phyloP scores from a whole-genome alignment of 768 basidiomycete genomes.

The Pleurotus sapidus region DNA sequence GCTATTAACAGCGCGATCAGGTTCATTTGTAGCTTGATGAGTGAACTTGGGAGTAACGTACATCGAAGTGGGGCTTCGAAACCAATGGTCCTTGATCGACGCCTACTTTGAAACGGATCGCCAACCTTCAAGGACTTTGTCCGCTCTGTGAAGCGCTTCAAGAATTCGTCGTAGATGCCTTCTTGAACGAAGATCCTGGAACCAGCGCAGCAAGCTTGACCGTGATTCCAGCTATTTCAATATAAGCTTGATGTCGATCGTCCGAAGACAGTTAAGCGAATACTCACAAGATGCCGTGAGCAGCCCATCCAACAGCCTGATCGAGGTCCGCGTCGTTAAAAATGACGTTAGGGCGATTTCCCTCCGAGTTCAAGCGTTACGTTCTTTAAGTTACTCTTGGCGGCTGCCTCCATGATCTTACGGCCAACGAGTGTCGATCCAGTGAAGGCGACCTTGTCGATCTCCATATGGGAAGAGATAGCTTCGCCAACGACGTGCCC shows the following conservation, averaged over 20 bases:
- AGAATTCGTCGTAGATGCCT: constrained; percentile 76
- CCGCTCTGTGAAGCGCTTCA: constrained; percentile 54
- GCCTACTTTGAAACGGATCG: constrained; percentile 63
- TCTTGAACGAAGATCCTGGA: constrained; percentile 83
- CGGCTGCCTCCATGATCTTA: constrained; percentile 75
- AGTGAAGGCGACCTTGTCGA: constrained; percentile 83
- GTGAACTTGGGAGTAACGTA: constrained; percentile 29
- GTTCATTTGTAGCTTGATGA: background rate
- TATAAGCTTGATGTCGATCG: no score
- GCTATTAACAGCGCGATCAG: constrained; percentile 28
- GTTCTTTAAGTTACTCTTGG: constrained; percentile 80
- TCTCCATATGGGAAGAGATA: constrained; percentile 50
- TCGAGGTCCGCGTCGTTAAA: constrained; percentile 75
- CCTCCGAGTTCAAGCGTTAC: constrained; percentile 83
- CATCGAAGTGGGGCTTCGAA: constrained; percentile 71
- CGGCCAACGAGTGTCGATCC: constrained; percentile 64
- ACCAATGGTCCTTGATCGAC: constrained; percentile 79
- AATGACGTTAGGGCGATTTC: constrained; percentile 69
- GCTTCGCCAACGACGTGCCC: constrained; percentile 60
- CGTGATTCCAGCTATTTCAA: constrained; percentile 53
- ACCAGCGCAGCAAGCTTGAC: constrained; percentile 83
- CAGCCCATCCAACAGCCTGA: constrained; percentile 70
- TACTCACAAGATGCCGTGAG: constrained; percentile 71
- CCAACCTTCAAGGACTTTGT: constrained; percentile 60
- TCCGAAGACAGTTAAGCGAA: no score